Evolutionary conservation across 2,329 filamentous ascomycete genomes (phyloP).

Genomic region (Drechslerella stenobrocha): DNA sequence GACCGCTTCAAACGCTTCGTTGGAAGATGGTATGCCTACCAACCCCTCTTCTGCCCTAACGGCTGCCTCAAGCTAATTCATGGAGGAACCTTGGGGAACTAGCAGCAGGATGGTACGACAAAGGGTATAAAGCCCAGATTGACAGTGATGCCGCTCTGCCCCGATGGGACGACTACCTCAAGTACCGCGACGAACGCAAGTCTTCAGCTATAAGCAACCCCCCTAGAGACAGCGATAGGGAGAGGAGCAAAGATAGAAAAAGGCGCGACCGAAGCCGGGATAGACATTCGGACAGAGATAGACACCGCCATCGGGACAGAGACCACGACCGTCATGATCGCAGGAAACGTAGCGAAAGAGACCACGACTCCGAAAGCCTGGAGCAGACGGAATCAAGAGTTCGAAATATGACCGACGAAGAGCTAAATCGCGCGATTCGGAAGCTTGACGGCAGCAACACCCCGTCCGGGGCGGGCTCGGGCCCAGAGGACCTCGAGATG

Average conservation of each 20-base stretch:
- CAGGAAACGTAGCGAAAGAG: constrained; percentile 12
- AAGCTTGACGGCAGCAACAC: constrained; percentile 25
- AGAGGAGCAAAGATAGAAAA: constrained; percentile 14
- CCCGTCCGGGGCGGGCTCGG: constrained; percentile 23
- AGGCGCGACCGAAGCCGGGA: constrained; percentile 22
- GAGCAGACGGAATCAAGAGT: constrained; percentile 27
- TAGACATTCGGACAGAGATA: constrained; percentile 7
- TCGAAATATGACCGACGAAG: constrained; percentile 40
- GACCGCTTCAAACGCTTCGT: constrained; percentile 94
- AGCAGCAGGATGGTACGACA: constrained; percentile 91
- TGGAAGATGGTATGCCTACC: constrained; percentile 70
- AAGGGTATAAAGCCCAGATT: constrained; percentile 64
- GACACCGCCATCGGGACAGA: neutral
- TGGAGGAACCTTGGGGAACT: constrained; percentile 79
- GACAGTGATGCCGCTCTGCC: constrained; percentile 49
- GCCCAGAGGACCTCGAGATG: constrained; percentile 14
- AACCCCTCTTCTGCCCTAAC: constrained; percentile 14
- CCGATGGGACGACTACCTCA: constrained; percentile 45
- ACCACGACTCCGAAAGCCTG: constrained; percentile 11
- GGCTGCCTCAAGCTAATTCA: constrained; percentile 57
- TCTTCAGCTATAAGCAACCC: constrained; percentile 10
- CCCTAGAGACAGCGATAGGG: constrained; percentile 8
- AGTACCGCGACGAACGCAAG: constrained; percentile 20
- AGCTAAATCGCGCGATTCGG: constrained; percentile 26
- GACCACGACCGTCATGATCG: constrained; percentile 15